A percentile compares a stretch with the other conserved stretches of the same genome.
These are phyloP conservation scores for Protomyces inundatus DNA, from an alignment of 1,139 yeast species.

Conservation along the genomic window DNA sequence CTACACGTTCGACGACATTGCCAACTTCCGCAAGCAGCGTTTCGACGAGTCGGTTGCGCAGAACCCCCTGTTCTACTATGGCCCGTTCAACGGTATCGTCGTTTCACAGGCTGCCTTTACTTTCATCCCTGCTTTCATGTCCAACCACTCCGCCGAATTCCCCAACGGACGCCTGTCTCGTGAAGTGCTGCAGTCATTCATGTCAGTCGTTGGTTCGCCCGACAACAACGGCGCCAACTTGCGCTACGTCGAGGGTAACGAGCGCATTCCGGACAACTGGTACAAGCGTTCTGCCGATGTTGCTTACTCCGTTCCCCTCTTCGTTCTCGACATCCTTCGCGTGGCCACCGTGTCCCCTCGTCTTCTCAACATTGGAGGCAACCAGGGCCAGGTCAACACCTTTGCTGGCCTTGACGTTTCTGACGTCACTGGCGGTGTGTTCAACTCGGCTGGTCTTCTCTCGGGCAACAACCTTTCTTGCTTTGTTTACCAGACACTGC, in stretches of 20 bases:
- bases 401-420: not conserved
- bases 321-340: constrained; percentile 2
- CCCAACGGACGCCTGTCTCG: constrained; percentile 24
- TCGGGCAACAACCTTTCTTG: not conserved
- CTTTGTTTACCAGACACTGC: not conserved
- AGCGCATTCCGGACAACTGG: constrained; percentile 22
- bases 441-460: not conserved
- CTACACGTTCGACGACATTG: constrained; percentile 15
- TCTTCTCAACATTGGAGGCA: not conserved
- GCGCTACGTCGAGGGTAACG: constrained; percentile 12
- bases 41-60: constrained; percentile 12
- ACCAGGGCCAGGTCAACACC: not conserved
- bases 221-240: constrained; percentile 5
- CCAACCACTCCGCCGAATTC: constrained; percentile 25
- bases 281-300: constrained; percentile 10
- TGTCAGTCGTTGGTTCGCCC: constrained; percentile 5
- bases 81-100: constrained; percentile 11
- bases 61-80: constrained; percentile 20
- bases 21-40: constrained; percentile 4
- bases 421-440: not conserved
- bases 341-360: not conserved
- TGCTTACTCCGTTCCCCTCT: constrained; percentile 4
- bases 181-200: constrained; percentile 16
- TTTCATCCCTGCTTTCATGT: constrained; percentile 26
- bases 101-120: constrained; percentile 24